phyloP scores from a whole-genome alignment of 257 asterid species.

The Solanum corneliomulleri region DNA sequence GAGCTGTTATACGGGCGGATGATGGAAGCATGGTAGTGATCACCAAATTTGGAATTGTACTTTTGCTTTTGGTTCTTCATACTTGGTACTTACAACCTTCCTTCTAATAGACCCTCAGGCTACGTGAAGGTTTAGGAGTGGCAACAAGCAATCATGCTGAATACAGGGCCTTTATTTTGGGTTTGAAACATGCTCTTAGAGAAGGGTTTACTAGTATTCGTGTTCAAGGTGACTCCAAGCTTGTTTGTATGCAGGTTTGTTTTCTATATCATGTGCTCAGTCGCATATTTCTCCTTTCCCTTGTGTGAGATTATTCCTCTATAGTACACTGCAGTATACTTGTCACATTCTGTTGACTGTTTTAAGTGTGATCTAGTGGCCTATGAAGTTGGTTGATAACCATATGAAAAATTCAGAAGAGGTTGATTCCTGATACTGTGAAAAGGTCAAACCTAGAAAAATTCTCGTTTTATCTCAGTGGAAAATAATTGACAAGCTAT shows the following conservation, averaged over 20 bases:
- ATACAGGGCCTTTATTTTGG: constrained; percentile 87
- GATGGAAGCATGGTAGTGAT: constrained; percentile 69
- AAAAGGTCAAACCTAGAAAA: neutral
- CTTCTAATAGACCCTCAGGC: constrained; percentile 55
- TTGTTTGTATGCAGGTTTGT: constrained; percentile 96
- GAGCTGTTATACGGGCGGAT: constrained; percentile 80
- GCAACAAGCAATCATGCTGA: constrained; percentile 93
- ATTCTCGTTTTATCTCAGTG: neutral
- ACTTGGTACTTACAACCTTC: neutral
- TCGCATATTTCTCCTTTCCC: neutral
- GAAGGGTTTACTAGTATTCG: constrained; percentile 82
- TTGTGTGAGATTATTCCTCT: neutral
- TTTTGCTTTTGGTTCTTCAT: neutral
- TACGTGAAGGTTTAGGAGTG: constrained; percentile 93
- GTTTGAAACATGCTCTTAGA: constrained; percentile 65
- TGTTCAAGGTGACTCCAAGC: constrained; percentile 96
- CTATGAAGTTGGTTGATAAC: neutral
- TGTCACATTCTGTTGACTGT: neutral
- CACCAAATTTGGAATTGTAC: neutral
- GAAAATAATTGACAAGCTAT: neutral
- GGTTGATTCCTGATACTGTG: neutral
- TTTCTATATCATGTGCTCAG: neutral
- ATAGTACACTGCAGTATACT: neutral
- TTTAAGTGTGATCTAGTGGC: neutral
- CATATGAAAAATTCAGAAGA: neutral